A percentile compares a stretch with the other conserved stretches of the same genome.
phyloP scores from a whole-genome alignment of 768 basidiomycete species.

The Tulasnella sp. region DNA sequence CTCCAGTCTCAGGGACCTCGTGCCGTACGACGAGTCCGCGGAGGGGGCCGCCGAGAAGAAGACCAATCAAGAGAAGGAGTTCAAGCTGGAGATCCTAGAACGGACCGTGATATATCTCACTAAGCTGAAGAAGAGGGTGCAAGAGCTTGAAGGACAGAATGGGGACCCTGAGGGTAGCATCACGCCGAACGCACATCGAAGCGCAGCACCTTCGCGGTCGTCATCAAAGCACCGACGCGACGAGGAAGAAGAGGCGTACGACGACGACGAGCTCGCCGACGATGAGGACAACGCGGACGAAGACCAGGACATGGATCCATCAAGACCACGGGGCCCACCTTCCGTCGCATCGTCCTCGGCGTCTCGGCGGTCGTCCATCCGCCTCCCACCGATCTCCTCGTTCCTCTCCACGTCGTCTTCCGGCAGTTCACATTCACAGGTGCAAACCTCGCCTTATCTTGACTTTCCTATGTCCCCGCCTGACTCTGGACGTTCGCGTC shows the following conservation, averaged over 20 bases:
- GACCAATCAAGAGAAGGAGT: constrained; percentile 72
- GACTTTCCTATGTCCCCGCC: constrained; percentile 18
- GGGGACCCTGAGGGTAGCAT: neutral
- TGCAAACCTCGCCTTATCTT: neutral
- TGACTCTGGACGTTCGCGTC: constrained; percentile 9
- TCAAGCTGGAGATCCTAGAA: constrained; percentile 87
- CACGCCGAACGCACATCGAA: neutral
- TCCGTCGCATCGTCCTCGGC: neutral
- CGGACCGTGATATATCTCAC: constrained; percentile 76
- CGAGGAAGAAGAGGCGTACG: neutral
- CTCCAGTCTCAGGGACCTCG: constrained; percentile 67
- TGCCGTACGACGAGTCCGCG: constrained; percentile 45
- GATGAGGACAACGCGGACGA: constrained; percentile 14
- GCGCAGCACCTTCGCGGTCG: neutral
- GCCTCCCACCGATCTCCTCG: constrained; percentile 14
- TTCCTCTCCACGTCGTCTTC: neutral
- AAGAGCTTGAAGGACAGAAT: constrained; percentile 40
- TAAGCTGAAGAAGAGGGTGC: constrained; percentile 59
- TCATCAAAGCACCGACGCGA: neutral
- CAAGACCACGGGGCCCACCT: neutral
- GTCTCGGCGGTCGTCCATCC: neutral
- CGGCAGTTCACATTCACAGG: neutral
- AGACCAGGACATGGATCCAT: neutral
- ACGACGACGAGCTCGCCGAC: constrained; percentile 10
- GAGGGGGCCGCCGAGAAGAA: constrained; percentile 45